A percentile compares a stretch with the other conserved stretches of the same genome.
phyloP scores from a whole-genome alignment of 1,284 basidiomycete species.

The Mycena sp. region DNA sequence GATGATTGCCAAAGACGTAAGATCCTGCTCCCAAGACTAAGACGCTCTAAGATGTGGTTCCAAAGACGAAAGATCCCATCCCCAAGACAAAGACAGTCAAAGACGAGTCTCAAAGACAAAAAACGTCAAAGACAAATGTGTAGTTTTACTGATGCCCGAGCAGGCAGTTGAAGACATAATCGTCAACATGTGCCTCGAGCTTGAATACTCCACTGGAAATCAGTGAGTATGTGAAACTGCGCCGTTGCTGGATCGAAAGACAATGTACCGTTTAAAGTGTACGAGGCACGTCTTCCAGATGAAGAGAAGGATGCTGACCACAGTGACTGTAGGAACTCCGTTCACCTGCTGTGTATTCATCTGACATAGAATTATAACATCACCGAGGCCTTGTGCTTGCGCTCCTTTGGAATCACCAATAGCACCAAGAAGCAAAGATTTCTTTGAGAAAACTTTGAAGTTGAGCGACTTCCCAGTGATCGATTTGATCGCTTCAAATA shows the following conservation, averaged over 20 bases:
- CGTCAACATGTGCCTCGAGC: neutral
- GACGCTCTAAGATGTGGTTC: too few relatives aligned
- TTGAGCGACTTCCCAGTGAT: neutral
- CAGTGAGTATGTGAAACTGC: neutral
- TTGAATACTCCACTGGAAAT: neutral
- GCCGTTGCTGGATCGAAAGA: neutral
- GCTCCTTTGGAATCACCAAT: constrained; percentile 10
- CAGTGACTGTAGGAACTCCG: neutral
- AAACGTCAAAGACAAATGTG: too few relatives aligned
- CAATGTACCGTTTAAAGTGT: neutral
- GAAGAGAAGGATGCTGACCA: neutral
- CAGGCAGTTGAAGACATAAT: neutral
- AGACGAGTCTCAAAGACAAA: too few relatives aligned
- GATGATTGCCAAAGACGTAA: too few relatives aligned
- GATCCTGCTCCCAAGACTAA: too few relatives aligned
- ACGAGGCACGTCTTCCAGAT: neutral
- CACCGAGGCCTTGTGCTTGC: constrained; percentile 7
- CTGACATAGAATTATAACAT: constrained; percentile 1
- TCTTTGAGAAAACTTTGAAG: neutral
- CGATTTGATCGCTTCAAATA: neutral
- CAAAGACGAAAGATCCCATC: too few relatives aligned
- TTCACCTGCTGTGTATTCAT: neutral
- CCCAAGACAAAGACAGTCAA: too few relatives aligned
- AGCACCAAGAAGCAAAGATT: neutral
- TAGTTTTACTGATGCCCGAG: too few relatives aligned